Evolutionary conservation across 768 basidiomycete genomes (phyloP).

Genomic region (Plicaturopsis crispa): DNA sequence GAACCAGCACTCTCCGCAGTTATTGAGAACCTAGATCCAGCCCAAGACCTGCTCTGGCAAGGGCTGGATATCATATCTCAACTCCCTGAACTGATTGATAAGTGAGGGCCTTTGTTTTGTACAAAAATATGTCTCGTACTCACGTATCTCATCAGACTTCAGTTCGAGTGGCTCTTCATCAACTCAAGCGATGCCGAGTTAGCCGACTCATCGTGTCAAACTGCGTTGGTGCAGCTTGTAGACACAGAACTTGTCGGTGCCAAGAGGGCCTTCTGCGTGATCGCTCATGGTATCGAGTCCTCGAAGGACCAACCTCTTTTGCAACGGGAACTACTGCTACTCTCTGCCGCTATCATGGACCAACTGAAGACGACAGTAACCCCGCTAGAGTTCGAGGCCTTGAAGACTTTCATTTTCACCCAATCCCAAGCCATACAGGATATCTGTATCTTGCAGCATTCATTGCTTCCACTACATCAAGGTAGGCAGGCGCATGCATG

Average conservation of each 20-base stretch:
- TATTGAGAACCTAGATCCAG: conserved; percentile 35
- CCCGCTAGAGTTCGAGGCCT: conserved; percentile 17
- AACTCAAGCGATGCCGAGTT: conserved; percentile 19
- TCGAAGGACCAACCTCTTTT: conserved; percentile 15
- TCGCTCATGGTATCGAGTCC: conserved; percentile 26
- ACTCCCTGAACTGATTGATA: conserved; percentile 12
- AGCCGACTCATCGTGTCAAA: conserved; percentile 7
- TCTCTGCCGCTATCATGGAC: conserved; percentile 31
- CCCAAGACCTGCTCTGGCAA: conserved; percentile 33
- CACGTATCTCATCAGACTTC: too few relatives aligned
- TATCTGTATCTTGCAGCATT: conserved; percentile 23
- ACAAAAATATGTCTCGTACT: too few relatives aligned
- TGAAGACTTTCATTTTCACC: conserved; percentile 35
- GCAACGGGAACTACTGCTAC: conserved; percentile 22
- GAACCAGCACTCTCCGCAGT: conserved; percentile 34
- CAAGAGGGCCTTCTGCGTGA: conserved; percentile 28
- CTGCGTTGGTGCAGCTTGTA: too few relatives aligned
- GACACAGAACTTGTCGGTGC: conserved; percentile 20
- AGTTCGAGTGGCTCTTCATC: conserved; percentile 41
- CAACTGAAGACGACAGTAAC: conserved; percentile 19
- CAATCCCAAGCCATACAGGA: conserved; percentile 23
- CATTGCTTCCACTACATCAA: conserved; percentile 20
- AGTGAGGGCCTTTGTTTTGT: conserved; percentile 20
- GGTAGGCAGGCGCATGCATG: conserved; percentile 18
- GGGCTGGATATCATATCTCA: conserved; percentile 20